Evolutionary conservation across 169 alveolate species (phyloP), one percentile per base, ranked within the genome.

Genomic region (Eimeria falciformis): DNA sequence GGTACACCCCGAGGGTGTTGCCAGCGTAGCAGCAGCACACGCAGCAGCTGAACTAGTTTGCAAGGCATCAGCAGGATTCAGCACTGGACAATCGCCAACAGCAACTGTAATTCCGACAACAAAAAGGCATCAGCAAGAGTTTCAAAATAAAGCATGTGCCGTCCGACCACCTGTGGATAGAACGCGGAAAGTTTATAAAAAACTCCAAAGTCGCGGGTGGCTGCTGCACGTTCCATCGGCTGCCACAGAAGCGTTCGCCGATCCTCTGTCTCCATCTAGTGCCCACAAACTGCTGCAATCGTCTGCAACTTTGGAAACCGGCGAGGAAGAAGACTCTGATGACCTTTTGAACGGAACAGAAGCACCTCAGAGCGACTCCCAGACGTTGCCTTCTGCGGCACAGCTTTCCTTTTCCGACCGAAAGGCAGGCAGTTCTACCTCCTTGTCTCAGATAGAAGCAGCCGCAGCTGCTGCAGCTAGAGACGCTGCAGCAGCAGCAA

Each of bases 211-310:
- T 43, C 21, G 23, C 17, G 66, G 68, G 5, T 75, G 86, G 86
- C 25, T 55, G 66, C 66, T 75, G 45, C 47, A 75, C 17, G 40
- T 66, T 40, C 86, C 86, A 1, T 40, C n/a, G 7, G 86, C 86
- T 6, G 86, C 86, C 29, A 46, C 66, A 7, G 86, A 75, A 75
- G 86, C 86, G 46, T 75, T 75, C 66, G 66, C 86, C 21, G 86
- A 75, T 45, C 86, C 66, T 12, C 66, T 75, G 45, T 75, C 86
- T n/a, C 43, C 7, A 17, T 25, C 45, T 4, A 46, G 25, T 18
- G 5, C 86, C 45, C 21, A 3, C 21, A 50, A 66, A 40, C 45
- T 75, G 5, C 11, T 12, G n/a, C 43, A 43, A 1, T 27, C n/a
- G 29, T 46, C 86, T 2, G 33, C 29, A 37, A 21, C 17, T 18